Base-by-base conservation (phyloP, 768 basidiomycete genomes). In the Agrocybe praecox region DNA sequence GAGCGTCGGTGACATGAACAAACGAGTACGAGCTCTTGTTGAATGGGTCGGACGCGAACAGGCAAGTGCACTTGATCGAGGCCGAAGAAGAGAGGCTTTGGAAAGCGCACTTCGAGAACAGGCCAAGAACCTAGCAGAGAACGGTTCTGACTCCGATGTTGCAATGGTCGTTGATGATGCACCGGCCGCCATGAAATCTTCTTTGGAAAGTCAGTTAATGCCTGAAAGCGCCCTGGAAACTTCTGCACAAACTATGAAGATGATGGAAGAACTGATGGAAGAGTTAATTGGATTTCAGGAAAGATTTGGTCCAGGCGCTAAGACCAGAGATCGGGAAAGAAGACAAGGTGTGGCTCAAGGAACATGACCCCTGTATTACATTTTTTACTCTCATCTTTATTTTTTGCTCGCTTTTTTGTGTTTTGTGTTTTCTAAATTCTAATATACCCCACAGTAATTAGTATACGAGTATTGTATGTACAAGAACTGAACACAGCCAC, bases 1-100 rank as follows among this genome's bases (percentile, higher is more conserved):
- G 84, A 97, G 95, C 63, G 89, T 96, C n/a, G 90, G 88, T 18
- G 96, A 98, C 70, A 96, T 98, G 94, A 92, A 94, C 71, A 97
- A 97, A 75, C 87, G 96, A 22, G 92, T 96, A 21, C 81, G 92
- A 33, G 85, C 89, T 43, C 80, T 98, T 47, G 85, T 96, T 18
- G 96, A 97, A 66, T 98, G 92, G 87, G 93, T 97, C n/a, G 91
- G 89, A 24, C 79, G 93, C 55, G 90, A 94, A 67, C 91, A 94
- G 71, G 90, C 88, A 8, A 84, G 78, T 61, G 88, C 88, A 10
- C 76, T 81, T 34, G 92, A 92, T 67, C 83, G 92, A 43, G 79
- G 79, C 24, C 80, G 90, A 62, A 76, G 91, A 59, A 79, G 81
- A 61, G 86, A 88, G 47, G 87, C 90, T 2, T 68, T 94, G 58